Base-by-base conservation (phyloP, 176 grass and related monocot species). In the Zoysia pacifica region DNA sequence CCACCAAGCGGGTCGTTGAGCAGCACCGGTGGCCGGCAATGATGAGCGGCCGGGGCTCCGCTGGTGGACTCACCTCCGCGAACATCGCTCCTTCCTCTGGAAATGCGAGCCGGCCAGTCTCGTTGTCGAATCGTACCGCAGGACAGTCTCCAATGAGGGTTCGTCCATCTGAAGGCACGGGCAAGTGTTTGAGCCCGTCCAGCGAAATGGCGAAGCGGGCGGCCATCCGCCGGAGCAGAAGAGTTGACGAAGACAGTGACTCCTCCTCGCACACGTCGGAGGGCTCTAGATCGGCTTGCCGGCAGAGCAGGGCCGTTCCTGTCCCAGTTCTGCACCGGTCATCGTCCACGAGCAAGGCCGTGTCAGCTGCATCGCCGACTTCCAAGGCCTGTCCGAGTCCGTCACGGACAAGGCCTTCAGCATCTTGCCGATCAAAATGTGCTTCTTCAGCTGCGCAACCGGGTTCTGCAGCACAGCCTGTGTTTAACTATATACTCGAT, bases 11-110 rank as follows among this genome's bases (percentile, higher is more conserved):
- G 46, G 52, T 49, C 16, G 53, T 56, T 4, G 83, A 92, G 40
- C 86, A 88, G 16, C 83, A 86, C 35, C 81, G 88, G 63, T 91
- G 93, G 93, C 86, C 88, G 48, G 76, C 67, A 64, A 83, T 92
- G 83, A 53, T 80, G 78, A 36, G 16, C 39, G 85, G 87, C 49
- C 85, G 68, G 74, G 39, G 74, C n/a, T 86, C 88, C 62, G 28
- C 44, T 0, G 52, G 5, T 7, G 28, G 28, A 28, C 36, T 44
- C 53, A 59, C 82, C 19, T 67, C 69, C 1, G 68, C 74, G 63
- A 82, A 19, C 39, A 10, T 37, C 40, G 77, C 72, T 87, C 48
- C 18, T 68, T 13, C 55, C 41, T 37, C 83, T 47, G 73, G 81
- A 43, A 87, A 79, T 48, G 35, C 48, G 50, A 45, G 15, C 59